These are phyloP conservation scores for Elaeis guineensis DNA, from an alignment of 176 grass and related monocot genomes.

Conservation along the genomic window DNA sequence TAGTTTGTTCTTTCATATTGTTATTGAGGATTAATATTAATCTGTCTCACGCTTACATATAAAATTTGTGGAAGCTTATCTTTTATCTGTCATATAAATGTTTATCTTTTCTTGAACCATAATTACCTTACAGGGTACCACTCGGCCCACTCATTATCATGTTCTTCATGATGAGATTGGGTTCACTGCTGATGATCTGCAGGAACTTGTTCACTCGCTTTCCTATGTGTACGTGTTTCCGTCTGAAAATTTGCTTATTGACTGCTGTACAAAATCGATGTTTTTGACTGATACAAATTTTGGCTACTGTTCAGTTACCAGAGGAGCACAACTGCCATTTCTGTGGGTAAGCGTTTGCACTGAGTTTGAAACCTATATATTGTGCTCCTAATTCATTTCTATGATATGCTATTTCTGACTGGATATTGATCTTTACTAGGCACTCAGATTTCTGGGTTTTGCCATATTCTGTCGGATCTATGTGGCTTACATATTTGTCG, in stretches of 20 bases:
- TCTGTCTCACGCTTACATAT: no score
- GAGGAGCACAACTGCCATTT: conserved; percentile 90
- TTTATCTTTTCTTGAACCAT: no score
- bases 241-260: neutral
- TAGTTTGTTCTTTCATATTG: no score
- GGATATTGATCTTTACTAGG: no score
- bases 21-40: no score
- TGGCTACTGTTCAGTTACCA: conserved; percentile 51
- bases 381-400: no score
- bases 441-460: no score
- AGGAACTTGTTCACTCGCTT: conserved; percentile 79
- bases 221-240: conserved; percentile 70
- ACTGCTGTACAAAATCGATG: neutral
- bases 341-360: conserved; percentile 43
- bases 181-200: conserved; percentile 60
- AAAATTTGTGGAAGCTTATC: no score
- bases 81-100: no score
- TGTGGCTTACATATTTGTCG: no score
- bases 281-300: neutral
- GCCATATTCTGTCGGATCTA: no score
- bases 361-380: neutral
- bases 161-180: conserved; percentile 84
- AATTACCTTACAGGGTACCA: conserved; percentile 51
- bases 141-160: conserved; percentile 80
- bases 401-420: no score